phyloP scores from a whole-genome alignment of 2,329 filamentous ascomycete species.

The Decorospora gaudefroyi region DNA sequence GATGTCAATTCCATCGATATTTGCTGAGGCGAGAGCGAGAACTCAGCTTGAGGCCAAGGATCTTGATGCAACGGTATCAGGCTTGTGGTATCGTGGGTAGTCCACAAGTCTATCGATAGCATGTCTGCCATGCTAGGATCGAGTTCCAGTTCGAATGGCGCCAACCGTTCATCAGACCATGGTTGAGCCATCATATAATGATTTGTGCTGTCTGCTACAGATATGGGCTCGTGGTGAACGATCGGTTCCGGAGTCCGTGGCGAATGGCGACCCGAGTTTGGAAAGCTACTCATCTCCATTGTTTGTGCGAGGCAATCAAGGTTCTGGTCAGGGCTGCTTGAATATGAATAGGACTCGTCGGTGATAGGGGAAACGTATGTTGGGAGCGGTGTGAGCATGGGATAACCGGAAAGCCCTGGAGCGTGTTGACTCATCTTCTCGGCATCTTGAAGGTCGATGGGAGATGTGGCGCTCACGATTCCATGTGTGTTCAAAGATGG shows the following conservation, averaged over 20 bases:
- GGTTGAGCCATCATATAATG: conserved; percentile 25
- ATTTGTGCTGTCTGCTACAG: conserved; percentile 26
- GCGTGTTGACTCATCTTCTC: conserved; percentile 34
- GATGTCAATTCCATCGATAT: conserved; percentile 16
- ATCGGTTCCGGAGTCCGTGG: conserved; percentile 42
- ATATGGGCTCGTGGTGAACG: conserved; percentile 27
- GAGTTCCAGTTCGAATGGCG: conserved; percentile 33
- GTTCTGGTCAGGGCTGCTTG: conserved; percentile 30
- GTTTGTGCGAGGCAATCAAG: conserved; percentile 22
- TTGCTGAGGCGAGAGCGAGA: conserved; percentile 26
- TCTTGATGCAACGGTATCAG: conserved; percentile 25
- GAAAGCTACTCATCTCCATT: conserved; percentile 25
- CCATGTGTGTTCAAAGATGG: conserved; percentile 25
- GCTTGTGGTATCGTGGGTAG: conserved; percentile 22
- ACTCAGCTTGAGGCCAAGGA: conserved; percentile 24
- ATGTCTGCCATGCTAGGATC: conserved; percentile 25
- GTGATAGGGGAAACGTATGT: conserved; percentile 31
- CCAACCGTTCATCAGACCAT: conserved; percentile 33
- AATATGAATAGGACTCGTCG: conserved; percentile 34
- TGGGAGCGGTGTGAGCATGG: conserved; percentile 37
- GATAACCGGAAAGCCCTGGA: conserved; percentile 26
- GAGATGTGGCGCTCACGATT: conserved; percentile 31
- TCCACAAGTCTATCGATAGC: conserved; percentile 31
- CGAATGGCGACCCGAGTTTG: conserved; percentile 30
- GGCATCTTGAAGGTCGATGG: conserved; percentile 38